Percentiles rank a stretch among this genome's conserved stretches.
These are phyloP conservation scores for Guyanaporus albipodus DNA, from an alignment of 768 basidiomycete genomes.

Conservation along the genomic window DNA sequence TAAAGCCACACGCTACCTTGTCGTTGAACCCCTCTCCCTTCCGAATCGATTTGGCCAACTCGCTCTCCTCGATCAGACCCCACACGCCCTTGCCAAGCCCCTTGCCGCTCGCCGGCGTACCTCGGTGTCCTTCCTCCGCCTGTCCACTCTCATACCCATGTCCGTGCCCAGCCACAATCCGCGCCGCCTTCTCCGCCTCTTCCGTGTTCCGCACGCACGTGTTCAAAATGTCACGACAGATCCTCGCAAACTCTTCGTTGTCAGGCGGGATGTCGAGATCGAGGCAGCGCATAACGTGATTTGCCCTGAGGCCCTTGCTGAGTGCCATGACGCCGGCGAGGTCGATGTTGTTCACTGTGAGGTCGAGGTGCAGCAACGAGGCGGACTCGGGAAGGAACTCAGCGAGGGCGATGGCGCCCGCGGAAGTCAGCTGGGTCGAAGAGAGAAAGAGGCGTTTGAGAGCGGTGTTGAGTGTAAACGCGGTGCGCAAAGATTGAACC, in stretches of 20 bases:
- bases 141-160: background rate
- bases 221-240: constrained; percentile 87
- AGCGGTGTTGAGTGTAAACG: constrained; percentile 88
- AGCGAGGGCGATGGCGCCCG: constrained; percentile 90
- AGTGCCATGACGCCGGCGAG: constrained; percentile 93
- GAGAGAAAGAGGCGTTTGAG: constrained; percentile 92
- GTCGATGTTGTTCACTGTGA: constrained; percentile 80
- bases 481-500: constrained; percentile 86
- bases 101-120: constrained; percentile 40
- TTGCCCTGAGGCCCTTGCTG: constrained; percentile 77
- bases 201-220: constrained; percentile 94
- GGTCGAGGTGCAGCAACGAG: constrained; percentile 85
- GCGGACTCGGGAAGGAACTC: constrained; percentile 93
- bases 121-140: constrained; percentile 18
- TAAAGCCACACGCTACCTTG: constrained; percentile 45
- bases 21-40: constrained; percentile 32
- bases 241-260: constrained; percentile 75
- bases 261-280: constrained; percentile 90
- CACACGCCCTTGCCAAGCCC: constrained; percentile 68
- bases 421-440: constrained; percentile 70
- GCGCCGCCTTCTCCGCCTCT: constrained; percentile 53
- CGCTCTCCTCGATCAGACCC: constrained; percentile 84
- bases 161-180: background rate
- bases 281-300: constrained; percentile 84
- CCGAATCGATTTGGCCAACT: constrained; percentile 68